Conservation (phyloP, 805 yeast species). For the Starmerella gropengiesseri region DNA sequence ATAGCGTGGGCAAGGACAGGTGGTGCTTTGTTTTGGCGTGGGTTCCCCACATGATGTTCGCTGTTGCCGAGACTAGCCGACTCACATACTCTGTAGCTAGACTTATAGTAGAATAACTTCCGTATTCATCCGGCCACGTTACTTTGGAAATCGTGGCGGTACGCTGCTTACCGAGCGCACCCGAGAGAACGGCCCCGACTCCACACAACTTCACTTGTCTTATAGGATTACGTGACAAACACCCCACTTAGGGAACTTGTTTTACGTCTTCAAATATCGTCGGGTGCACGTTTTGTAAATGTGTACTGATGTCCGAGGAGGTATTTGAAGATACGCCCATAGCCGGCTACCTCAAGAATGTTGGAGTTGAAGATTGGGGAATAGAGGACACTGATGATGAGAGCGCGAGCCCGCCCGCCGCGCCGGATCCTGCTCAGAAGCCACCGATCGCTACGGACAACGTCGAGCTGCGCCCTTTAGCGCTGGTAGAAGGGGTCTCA, state of each 20-base stretch:
- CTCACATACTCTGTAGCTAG: too few relatives aligned
- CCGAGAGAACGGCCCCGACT: not conserved
- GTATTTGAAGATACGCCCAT: slow-evolving; percentile 28
- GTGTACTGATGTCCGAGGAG: slow-evolving; percentile 15
- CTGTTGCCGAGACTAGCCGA: too few relatives aligned
- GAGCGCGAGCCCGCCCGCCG: not conserved
- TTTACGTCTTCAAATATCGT: too few relatives aligned
- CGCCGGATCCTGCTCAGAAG: slow-evolving; percentile 15
- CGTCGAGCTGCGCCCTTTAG: not conserved
- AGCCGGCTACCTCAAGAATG: slow-evolving; percentile 25
- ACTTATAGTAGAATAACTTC: too few relatives aligned
- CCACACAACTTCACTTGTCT: not conserved
- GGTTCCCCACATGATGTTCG: too few relatives aligned
- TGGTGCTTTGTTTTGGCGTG: too few relatives aligned
- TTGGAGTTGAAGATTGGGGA: slow-evolving; percentile 30
- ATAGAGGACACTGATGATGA: slow-evolving; percentile 21
- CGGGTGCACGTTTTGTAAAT: too few relatives aligned
- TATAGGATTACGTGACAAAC: slow-evolving; percentile 5
- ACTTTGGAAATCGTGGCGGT: too few relatives aligned
- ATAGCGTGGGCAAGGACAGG: too few relatives aligned
- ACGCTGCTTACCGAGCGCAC: too few relatives aligned
- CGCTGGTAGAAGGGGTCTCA: not conserved
- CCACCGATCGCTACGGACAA: slow-evolving; percentile 1
- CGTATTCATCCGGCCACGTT: too few relatives aligned
- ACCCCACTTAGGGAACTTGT: not conserved